Base-by-base conservation (phyloP, 2,329 filamentous ascomycete genomes). In the Aspergillus phoenicis region DNA sequence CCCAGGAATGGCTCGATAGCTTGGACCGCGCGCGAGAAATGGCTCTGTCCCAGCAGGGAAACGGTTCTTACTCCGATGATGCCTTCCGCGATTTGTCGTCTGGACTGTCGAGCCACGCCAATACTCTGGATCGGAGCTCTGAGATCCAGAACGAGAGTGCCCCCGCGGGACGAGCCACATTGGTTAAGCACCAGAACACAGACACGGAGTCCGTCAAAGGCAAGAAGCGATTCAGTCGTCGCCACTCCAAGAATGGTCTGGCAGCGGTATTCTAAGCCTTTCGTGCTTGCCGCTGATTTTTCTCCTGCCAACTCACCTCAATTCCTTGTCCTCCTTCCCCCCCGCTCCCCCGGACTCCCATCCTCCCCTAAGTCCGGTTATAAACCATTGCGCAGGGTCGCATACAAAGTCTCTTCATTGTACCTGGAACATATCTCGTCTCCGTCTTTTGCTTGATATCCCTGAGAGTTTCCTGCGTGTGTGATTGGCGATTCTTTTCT, bases 161-260 rank as follows among this genome's bases (percentile, higher is more conserved):
- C 45, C 69, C 71, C 78, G 59, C 79, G 70, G 70, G 83, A 75
- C 77, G 83, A 77, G 70, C 73, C 26, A 76, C 76, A 13, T 66
- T 81, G 24, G 72, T 77, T 56, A 82, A 82, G 62, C 75, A 77
- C 54, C 74, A 77, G 57, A 67, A 68, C 26, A 78, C 76, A 53
- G 83, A 85, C 66, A 75, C 77, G 52, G 83, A 85, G 55, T 84
- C 82, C n/a, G 69, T 83, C 15, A 87, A 85, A 72, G 83, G 83
- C 52, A 81, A 83, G 67, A 87, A 87, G 72, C 78, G 86, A 52
- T 98, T 97, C 78, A 97, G 93, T 79, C 95, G 95, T 78, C 85
- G 94, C 68, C 92, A 97, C 78, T 96, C 91, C 15, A 96, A 96
- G 79, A 97, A 92, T 75, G 93, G 94, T n/a, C 84, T 97, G 52